Conservation (phyloP, 805 yeast genomes). For the Wickerhamomyces canadensis region DNA sequence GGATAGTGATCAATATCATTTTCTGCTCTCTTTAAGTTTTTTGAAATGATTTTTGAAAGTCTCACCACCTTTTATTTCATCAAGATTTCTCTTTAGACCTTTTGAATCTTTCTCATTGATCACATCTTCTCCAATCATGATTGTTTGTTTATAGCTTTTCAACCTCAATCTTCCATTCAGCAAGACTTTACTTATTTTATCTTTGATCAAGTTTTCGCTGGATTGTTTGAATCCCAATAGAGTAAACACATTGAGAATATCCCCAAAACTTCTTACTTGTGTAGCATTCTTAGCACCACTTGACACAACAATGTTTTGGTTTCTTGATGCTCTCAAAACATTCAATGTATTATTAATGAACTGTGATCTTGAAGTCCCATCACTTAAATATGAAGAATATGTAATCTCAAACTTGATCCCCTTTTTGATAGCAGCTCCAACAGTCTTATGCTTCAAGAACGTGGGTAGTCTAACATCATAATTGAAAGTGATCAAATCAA, state of each 20-base stretch:
- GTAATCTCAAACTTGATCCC: conserved; percentile 81
- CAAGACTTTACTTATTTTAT: conserved; percentile 57
- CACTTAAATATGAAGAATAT: conserved; percentile 51
- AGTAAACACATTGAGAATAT: conserved; percentile 58
- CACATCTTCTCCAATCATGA: conserved; percentile 46
- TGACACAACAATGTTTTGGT: conserved; percentile 71
- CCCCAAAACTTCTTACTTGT: conserved; percentile 61
- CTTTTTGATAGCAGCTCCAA: conserved; percentile 76
- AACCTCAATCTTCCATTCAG: conserved; percentile 70
- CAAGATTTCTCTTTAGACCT: conserved; percentile 17
- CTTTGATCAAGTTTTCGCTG: conserved; percentile 49
- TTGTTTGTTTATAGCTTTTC: conserved; percentile 73
- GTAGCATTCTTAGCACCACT: conserved; percentile 62
- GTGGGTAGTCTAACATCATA: conserved; percentile 62
- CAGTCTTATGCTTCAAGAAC: conserved; percentile 75
- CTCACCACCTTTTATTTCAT: conserved; percentile 17
- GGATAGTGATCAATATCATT: background rate
- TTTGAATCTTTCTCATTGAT: conserved; percentile 20
- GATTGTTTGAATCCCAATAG: conserved; percentile 63
- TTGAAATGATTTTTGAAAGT: conserved; percentile 21
- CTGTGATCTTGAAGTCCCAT: conserved; percentile 42
- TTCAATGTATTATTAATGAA: conserved; percentile 69
- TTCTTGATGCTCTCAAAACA: conserved; percentile 74
- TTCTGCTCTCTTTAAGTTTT: conserved; percentile 12
- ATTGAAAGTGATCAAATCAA: conserved; percentile 76